These are phyloP conservation scores for Chlamydomonas incerta DNA, from an alignment of 139 green algal genomes.

Conservation along the genomic window DNA sequence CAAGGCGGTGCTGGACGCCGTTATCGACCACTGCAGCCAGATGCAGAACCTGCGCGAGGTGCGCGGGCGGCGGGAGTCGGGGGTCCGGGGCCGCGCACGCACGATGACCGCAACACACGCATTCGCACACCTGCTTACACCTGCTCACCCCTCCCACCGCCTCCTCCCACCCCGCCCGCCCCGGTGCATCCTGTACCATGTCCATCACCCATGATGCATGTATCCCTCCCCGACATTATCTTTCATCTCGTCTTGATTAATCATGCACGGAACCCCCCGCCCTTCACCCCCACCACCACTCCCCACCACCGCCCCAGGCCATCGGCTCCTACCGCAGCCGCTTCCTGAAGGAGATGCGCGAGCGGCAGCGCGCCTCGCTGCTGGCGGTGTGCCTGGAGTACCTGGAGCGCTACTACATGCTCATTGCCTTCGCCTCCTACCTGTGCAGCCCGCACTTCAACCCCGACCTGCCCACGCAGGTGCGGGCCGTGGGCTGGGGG, in stretches of 20 bases:
- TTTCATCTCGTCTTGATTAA: too few species aligned
- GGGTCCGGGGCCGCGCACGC: too few species aligned
- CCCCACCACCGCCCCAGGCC: too few species aligned
- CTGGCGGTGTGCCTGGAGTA: slow-evolving; percentile 84
- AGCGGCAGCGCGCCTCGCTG: slow-evolving; percentile 80
- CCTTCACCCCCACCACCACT: slow-evolving; percentile 63
- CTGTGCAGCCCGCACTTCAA: slow-evolving; percentile 74
- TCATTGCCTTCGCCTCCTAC: slow-evolving; percentile 91
- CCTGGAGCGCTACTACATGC: slow-evolving; percentile 82
- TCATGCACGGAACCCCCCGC: too few species aligned
- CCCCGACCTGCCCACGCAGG: slow-evolving; percentile 52
- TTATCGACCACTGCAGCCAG: slow-evolving; percentile 82
- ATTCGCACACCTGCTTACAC: too few species aligned
- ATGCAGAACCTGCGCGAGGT: slow-evolving; percentile 90
- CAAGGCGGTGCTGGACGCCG: slow-evolving; percentile 85
- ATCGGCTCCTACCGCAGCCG: slow-evolving; percentile 86
- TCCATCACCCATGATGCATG: too few species aligned
- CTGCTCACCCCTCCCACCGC: too few species aligned
- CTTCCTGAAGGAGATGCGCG: slow-evolving; percentile 84
- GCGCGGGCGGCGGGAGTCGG: neutral
- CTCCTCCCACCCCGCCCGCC: too few species aligned
- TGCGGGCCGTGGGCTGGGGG: too few species aligned
- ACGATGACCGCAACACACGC: too few species aligned
- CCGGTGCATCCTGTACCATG: too few species aligned
- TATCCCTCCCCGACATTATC: neutral